Base-by-base conservation (phyloP, 305 asterid genomes). In the Lippia alba region DNA sequence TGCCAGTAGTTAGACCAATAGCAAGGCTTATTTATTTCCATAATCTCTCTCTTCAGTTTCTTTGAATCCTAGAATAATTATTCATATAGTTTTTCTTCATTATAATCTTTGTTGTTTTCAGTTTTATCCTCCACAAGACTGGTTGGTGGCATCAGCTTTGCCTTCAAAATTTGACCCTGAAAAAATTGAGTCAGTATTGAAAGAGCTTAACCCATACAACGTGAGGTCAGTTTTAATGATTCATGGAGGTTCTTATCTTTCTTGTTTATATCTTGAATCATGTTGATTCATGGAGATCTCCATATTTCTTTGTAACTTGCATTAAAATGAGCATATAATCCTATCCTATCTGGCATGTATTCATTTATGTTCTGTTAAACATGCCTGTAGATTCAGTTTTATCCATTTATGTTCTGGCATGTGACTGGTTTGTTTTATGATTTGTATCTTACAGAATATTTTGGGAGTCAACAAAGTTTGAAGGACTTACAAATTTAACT, bases 391-490 rank as follows among this genome's bases (percentile, higher is more conserved):
- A 24, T 24, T 24, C 30, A 24, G 3, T 24, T 12, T 54, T 39
- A 61, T 46, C 36, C 65, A 65, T 51, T 66, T 44, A 20, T 36
- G 15, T 17, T 68, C 69, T 68, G 53, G 24, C 30, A 57, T 36
- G 6, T 70, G 64, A 70, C 32, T 73, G 55, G 55, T 54, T 71
- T 75, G 49, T 66, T 62, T 34, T 34, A 45, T 61, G 17, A 62
- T 75, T 39, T 75, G 17, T 71, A 66, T 76, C 66, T 48, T 66
- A 57, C 92, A 94, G 99, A 84, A 86, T 94, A 66, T 91, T 94
- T 81, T 91, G 97, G 97, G 97, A 87, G 82, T 94, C 99, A 6
- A 83, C 96, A 12, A 89, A 85, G 81, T 94, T 94, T 80, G 91
- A 89, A 82, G 97, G 93, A 62, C 80, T 77, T 41, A 77, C 92